These are phyloP conservation scores for Ustilago shanxiensis DNA, from an alignment of 1,284 basidiomycete species.

Conservation along the genomic window DNA sequence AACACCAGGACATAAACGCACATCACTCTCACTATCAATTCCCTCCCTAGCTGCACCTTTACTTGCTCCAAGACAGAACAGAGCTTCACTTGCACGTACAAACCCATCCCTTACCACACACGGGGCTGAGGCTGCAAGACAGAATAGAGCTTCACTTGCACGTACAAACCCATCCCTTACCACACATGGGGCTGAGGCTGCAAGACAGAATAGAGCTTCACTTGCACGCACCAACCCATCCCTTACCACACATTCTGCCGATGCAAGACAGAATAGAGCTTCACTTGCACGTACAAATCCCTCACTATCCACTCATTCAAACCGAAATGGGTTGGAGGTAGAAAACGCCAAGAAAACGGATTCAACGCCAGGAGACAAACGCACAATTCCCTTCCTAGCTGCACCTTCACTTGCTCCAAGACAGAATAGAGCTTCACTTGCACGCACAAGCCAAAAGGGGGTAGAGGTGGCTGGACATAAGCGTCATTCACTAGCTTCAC, in stretches of 20 bases:
- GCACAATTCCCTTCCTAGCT: slow-evolving; percentile 43
- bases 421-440: slow-evolving; percentile 38
- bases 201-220: no score
- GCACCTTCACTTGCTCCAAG: slow-evolving; percentile 43
- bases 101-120: background rate
- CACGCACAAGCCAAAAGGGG: slow-evolving; percentile 3
- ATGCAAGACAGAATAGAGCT: slow-evolving; percentile 44
- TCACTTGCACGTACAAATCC: slow-evolving; percentile 23
- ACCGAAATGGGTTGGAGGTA: background rate
- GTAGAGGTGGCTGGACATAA: slow-evolving; percentile 10
- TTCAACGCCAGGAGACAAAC: slow-evolving; percentile 56
- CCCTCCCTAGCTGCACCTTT: slow-evolving; percentile 44
- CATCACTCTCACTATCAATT: slow-evolving; percentile 22
- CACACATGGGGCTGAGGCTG: no score
- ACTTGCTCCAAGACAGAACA: slow-evolving; percentile 44
- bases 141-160: no score
- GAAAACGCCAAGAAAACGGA: no score
- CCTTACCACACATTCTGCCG: slow-evolving; percentile 33
- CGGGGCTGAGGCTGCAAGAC: background rate
- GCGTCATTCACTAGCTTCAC: slow-evolving; percentile 4
- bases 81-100: slow-evolving; percentile 30
- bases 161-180: background rate
- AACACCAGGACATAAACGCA: slow-evolving; percentile 58
- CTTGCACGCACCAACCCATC: no score
- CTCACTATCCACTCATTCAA: background rate